Evolutionary conservation across 2,329 filamentous ascomycete species (phyloP), one percentile per base, ranked within the genome.

Genomic region (Colletotrichum australisinense): DNA sequence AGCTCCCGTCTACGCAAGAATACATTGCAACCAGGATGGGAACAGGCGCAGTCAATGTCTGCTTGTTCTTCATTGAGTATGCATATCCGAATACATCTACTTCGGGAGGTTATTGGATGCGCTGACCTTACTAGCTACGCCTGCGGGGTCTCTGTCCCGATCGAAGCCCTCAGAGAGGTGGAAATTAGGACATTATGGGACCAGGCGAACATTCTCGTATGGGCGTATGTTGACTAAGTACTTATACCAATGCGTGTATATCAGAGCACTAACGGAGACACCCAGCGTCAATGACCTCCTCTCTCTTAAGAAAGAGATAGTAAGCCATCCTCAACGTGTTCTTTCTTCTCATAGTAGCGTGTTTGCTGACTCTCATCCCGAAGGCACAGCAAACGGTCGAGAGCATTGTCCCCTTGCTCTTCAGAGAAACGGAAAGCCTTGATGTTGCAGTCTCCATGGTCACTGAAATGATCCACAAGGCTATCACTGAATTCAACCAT

Each of bases 31-130:
- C 63, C 11, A 57, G 63, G 9, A 66, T 66, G 53, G 63, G 63
- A 28, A 66, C 63, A 8, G 30, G 63, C 16, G 63, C 63, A 12
- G 63, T 66, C 32, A 57, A 66, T 6, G 63, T 57, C 30, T 56
- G 28, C 28, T 57, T 28, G 24, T 46, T 66, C 32, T 32, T 46
- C 3, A 66, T 57, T 24, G 63, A 66, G 63, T 57, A 55, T 30
- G 63, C 57, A 16, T 16, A 26, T 7, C 1, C 16, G 8, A 16
- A 19, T 59, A n/a, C 4, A 35, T 38, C 7, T 38, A 3, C 22
- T 28, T 14, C 19, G 32, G 19, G 1, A 12, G 4, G 4, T 19
- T 42, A 19, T 42, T 16, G 16, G 5, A 42, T 16, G 14, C 5
- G 5, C n/a, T 46, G 22, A 62, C 19, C 4, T 19, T 35, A 9